phyloP scores from a whole-genome alignment of 441 rosid genomes.

The Viola pubescens region DNA sequence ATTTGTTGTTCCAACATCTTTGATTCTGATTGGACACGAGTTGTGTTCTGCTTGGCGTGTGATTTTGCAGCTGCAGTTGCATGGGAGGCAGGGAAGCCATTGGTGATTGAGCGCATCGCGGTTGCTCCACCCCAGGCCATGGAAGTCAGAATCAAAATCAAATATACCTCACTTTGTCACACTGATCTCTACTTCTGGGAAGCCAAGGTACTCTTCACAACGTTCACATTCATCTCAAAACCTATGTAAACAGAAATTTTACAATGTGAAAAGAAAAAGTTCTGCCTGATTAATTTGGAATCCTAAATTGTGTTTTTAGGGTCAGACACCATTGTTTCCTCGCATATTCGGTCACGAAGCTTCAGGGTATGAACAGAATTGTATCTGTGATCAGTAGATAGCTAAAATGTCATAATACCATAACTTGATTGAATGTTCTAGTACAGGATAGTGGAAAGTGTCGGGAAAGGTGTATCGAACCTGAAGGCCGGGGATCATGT shows the following conservation, averaged over 20 bases:
- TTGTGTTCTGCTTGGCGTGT: background rate
- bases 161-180: background rate
- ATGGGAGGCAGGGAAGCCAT: conserved; percentile 2
- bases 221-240: too few relatives aligned
- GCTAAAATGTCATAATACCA: too few relatives aligned
- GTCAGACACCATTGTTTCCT: conserved; percentile 27
- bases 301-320: conserved; percentile 12
- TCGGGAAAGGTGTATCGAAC: conserved; percentile 34
- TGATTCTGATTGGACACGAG: background rate
- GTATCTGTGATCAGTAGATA: too few relatives aligned
- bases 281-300: background rate
- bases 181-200: background rate
- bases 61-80: background rate
- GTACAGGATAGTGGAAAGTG: conserved; percentile 32
- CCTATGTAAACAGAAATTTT: too few relatives aligned
- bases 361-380: conserved; percentile 4
- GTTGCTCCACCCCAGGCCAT: background rate
- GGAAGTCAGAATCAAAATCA: background rate
- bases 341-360: conserved; percentile 35
- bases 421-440: background rate
- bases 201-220: background rate
- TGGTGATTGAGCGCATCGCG: background rate
- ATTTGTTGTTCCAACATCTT: background rate
- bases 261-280: too few relatives aligned
- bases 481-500: conserved; percentile 37